Percentiles rank a stretch among this genome's conserved stretches.
These are phyloP conservation scores for Candida pseudoglaebosa DNA, from an alignment of 805 yeast species.

Conservation along the genomic window DNA sequence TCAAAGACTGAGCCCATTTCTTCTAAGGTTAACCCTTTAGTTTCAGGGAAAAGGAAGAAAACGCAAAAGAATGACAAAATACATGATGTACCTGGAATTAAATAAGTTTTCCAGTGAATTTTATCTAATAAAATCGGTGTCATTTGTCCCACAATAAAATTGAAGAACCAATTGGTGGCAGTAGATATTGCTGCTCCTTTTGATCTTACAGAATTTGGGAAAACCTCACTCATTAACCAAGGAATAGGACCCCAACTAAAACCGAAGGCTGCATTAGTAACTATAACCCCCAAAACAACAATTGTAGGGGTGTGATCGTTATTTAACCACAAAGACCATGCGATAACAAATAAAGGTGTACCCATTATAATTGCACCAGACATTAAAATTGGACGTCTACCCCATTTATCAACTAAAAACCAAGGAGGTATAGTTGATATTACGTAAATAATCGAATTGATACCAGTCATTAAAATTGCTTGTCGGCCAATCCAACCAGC, in stretches of 20 bases:
- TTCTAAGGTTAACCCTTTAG: constrained; percentile 82
- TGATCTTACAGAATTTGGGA: constrained; percentile 80
- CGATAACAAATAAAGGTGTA: constrained; percentile 57
- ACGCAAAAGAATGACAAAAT: constrained; percentile 70
- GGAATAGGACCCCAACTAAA: constrained; percentile 94
- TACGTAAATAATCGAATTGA: constrained; percentile 41
- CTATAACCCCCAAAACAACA: constrained; percentile 73
- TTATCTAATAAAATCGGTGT: constrained; percentile 79
- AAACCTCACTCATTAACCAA: constrained; percentile 86
- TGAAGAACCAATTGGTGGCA: constrained; percentile 90
- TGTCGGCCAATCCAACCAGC: constrained; percentile 92
- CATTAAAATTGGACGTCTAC: constrained; percentile 78
- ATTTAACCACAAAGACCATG: constrained; percentile 44
- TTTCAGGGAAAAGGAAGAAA: constrained; percentile 75
- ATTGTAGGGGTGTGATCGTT: constrained; percentile 53
- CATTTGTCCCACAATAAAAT: constrained; percentile 87
- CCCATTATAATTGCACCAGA: constrained; percentile 83
- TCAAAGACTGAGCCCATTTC: constrained; percentile 92
- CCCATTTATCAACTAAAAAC: constrained; percentile 89
- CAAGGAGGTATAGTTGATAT: constrained; percentile 81
- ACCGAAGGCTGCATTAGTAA: constrained; percentile 83
- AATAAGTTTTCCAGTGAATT: constrained; percentile 75
- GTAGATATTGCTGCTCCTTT: constrained; percentile 89
- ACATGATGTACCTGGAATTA: constrained; percentile 79
- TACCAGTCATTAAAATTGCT: constrained; percentile 89